A percentile compares a stretch with the other conserved stretches of the same genome.
These are phyloP conservation scores for Phlebiopsis gigantea DNA, from an alignment of 768 basidiomycete genomes.

Conservation along the genomic window DNA sequence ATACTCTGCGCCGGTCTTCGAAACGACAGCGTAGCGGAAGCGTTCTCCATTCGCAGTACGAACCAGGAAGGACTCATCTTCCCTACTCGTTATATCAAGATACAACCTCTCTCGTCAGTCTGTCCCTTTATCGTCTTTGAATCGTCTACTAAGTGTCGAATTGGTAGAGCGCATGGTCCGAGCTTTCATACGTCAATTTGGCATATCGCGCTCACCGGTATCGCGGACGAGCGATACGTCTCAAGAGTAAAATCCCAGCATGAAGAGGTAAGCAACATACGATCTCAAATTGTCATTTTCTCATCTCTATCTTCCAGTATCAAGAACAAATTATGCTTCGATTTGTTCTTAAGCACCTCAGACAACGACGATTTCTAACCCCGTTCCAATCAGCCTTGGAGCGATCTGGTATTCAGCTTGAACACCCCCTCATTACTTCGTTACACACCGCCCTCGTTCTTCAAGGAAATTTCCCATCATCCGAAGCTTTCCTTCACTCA, in stretches of 20 bases:
- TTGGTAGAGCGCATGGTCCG: conserved; percentile 58
- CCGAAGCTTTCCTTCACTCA: conserved; percentile 47
- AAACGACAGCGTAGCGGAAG: conserved; percentile 62
- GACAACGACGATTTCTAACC: conserved; percentile 65
- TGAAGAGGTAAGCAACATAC: conserved; percentile 49
- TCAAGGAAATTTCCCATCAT: conserved; percentile 54
- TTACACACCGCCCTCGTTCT: conserved; percentile 63
- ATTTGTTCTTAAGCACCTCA: conserved; percentile 70
- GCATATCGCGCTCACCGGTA: conserved; percentile 61
- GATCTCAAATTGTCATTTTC: not conserved
- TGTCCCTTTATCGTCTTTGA: too few relatives aligned
- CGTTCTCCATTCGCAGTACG: conserved; percentile 50
- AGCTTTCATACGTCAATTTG: conserved; percentile 80
- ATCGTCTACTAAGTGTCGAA: not conserved
- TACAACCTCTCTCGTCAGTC: conserved; percentile 69
- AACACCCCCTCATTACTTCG: conserved; percentile 66
- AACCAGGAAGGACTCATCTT: conserved; percentile 54
- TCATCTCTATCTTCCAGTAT: conserved; percentile 36
- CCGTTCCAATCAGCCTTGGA: conserved; percentile 57
- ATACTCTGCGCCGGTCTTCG: conserved; percentile 58
- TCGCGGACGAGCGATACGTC: conserved; percentile 51
- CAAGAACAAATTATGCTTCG: conserved; percentile 61
- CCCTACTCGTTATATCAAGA: conserved; percentile 67
- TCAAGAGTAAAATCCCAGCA: conserved; percentile 46
- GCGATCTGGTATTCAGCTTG: conserved; percentile 50